These are phyloP conservation scores for Boletus rubroflammeus DNA, from an alignment of 768 basidiomycete species.

Conservation along the genomic window DNA sequence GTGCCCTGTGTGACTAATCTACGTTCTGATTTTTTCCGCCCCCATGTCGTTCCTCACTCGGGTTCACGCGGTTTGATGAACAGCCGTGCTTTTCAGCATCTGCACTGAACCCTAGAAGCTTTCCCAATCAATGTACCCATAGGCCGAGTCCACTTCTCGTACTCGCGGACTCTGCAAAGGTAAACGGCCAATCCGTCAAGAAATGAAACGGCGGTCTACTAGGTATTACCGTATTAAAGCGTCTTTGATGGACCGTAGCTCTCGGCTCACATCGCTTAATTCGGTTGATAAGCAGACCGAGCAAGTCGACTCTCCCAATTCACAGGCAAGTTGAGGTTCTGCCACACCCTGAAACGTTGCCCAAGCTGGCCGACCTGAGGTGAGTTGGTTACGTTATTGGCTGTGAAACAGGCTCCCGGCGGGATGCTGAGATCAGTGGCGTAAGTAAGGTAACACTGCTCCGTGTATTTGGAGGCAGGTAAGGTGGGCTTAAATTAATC, in stretches of 20 bases:
- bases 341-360: background rate
- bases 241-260: background rate
- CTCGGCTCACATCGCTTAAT: background rate
- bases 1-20: background rate
- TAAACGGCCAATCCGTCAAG: background rate
- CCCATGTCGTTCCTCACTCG: background rate
- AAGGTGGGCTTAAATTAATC: background rate
- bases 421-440: conserved; percentile 17
- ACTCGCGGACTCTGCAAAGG: background rate
- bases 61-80: background rate
- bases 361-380: background rate
- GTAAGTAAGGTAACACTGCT: conserved; percentile 2
- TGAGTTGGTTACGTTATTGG: conserved; percentile 11
- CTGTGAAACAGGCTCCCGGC: background rate
- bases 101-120: background rate
- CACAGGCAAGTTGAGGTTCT: background rate
- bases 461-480: background rate
- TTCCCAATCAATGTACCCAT: background rate
- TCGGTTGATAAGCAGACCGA: background rate
- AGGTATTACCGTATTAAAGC: background rate
- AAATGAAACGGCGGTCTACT: background rate
- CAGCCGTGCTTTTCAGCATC: background rate
- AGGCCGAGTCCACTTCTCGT: background rate
- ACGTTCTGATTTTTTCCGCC: background rate
- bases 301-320: background rate